phyloP scores from a whole-genome alignment of 345 rosid species.

The Camelina sativa region DNA sequence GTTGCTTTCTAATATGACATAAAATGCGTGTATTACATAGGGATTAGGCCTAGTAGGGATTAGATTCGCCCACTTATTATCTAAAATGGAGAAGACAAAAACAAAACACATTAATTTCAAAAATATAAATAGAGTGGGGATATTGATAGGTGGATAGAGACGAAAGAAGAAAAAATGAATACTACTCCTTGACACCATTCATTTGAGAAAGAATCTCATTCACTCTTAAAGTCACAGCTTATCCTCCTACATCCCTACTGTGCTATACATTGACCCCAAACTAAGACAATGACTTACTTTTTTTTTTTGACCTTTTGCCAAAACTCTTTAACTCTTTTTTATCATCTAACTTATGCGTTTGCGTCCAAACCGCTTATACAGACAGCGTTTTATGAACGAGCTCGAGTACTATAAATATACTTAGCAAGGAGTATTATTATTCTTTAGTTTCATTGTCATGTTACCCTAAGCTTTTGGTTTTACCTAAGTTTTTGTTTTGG shows the following conservation, averaged over 20 bases:
- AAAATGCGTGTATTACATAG: slow-evolving; percentile 17
- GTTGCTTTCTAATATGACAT: slow-evolving; percentile 30
- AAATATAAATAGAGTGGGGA: slow-evolving; percentile 32
- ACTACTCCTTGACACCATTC: slow-evolving; percentile 43
- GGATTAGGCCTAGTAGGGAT: slow-evolving; percentile 22
- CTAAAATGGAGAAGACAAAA: slow-evolving; percentile 1
- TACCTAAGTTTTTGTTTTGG: not conserved
- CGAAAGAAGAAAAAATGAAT: slow-evolving; percentile 30
- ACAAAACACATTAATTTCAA: not conserved
- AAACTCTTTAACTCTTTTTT: not conserved
- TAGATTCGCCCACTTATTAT: slow-evolving; percentile 32
- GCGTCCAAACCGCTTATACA: slow-evolving; percentile 27
- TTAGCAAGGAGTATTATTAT: not conserved
- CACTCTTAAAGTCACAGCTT: slow-evolving; percentile 47
- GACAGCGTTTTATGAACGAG: slow-evolving; percentile 15
- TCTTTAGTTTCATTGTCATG: slow-evolving; percentile 25
- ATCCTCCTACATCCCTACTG: slow-evolving; percentile 38
- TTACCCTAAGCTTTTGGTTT: slow-evolving; percentile 6
- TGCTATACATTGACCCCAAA: slow-evolving; percentile 36
- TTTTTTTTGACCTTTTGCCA: slow-evolving; percentile 4
- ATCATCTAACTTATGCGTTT: slow-evolving; percentile 26
- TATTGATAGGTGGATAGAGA: slow-evolving; percentile 42
- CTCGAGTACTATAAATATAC: not conserved
- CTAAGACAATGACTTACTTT: slow-evolving; percentile 23
- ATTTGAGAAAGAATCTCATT: slow-evolving; percentile 47